Base-by-base conservation (phyloP, 352 stramenopile species). In the Phytophthora rubi region DNA sequence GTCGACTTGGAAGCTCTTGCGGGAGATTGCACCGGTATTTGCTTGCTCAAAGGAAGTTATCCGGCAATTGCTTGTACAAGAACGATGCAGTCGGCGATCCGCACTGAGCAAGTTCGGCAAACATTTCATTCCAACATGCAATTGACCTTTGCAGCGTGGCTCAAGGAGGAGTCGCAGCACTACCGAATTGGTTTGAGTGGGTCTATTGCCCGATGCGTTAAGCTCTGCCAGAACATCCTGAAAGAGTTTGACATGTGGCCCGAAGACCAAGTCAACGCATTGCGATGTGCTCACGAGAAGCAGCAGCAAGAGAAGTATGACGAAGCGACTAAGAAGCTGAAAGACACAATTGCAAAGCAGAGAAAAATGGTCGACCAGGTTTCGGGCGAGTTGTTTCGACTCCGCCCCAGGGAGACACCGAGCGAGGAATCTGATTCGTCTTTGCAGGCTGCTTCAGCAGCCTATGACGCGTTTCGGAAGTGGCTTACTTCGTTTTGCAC, bases 1-100 rank as follows among this genome's bases (percentile, higher is more conserved):
- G 49, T 73, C 54, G 77, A 56, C 75, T 68, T 79, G 63, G 33
- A 67, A 5, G 10, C 51, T 28, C 51, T 62, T 30, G 7, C 28
- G 28, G 59, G 65, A 53, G 45, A 66, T 18, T 76, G 28, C 15
- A 49, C 37, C 2, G 39, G 42, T 48, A 30, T 70, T 28, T 59
- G 32, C 13, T 65, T 85, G 35, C 32, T 83, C 28, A 85, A 83
- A 62, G 78, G 78, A n/a, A 75, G 55, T 26, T 85, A 77, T 42
- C 67, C 73, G 30, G 78, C 66, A 2, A 15, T 85, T 12, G 44
- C 65, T 21, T 18, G 67, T 8, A 58, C 51, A 15, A 76, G 49
- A 33, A 70, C 60, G 28, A 72, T 74, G 28, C 62, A 51, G 1
- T 49, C 70, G 3, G 32, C 13, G n/a, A 74, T 58, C 2, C 61